Evolutionary conservation across 768 basidiomycete species (phyloP), one percentile per base, ranked within the genome.

Genomic region (Calocera cornea): DNA sequence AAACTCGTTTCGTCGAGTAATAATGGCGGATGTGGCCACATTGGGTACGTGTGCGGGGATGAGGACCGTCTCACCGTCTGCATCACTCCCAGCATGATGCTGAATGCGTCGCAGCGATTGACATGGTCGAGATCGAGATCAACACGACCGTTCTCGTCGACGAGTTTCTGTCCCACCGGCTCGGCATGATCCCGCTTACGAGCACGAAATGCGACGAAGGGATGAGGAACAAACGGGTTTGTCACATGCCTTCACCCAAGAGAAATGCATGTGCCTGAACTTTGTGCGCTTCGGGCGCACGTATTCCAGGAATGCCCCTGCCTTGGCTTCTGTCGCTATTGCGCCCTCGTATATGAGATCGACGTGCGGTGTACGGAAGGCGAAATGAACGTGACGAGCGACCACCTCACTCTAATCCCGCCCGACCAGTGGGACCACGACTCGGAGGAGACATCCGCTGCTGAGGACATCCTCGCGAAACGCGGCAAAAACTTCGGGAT

Each of bases 21-120:
- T 97, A 80, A 95, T 97, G 78, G 95, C 97, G 33, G 94, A 98
- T 77, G 87, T 99, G 70, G 91, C 95, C 19, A 98, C 97, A 68
- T 84, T 99, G 70, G 93, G 95, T 93, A 74, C 75, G 90, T 81
- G 38, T 29, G 34, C 31, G 38, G 29, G 5, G 17, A 34, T 29
- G 10, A 34, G 47, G 22, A 54, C 31, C 63, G 22, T 19, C 41
- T 44, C 47, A 31, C 31, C 36, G 31, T 36, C 27, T 31, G 10
- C 31, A 27, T 7, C 31, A 29, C 31, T 47, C 34, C 41, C 14
- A 63, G 22, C 64, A 41, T 47, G 54, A 34, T 67, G 12, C 49
- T 29, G 63, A 36, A 54, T 7, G 16, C 36, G 64, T 24, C 31
- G 24, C 73, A 97, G 97, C 95, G 38, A 98, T 99, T 70, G 97